Percentiles rank a stretch among this genome's conserved stretches.
These are phyloP conservation scores for Coffea eugenioides DNA, from an alignment of 257 asterid genomes.

Conservation along the genomic window DNA sequence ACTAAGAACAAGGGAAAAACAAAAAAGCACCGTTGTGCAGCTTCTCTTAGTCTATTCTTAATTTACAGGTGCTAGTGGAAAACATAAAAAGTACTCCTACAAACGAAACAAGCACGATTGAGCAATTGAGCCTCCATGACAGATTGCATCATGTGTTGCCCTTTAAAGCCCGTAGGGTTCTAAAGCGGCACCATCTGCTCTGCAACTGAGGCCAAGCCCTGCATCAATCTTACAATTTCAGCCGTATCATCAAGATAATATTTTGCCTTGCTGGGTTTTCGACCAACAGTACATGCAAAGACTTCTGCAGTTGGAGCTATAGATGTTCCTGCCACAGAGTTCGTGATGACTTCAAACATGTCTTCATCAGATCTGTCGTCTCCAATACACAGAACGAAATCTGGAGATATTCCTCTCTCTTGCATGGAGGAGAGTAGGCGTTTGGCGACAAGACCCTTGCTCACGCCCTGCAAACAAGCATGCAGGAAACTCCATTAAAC, in stretches of 20 bases:
- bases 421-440: constrained; percentile 61
- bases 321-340: constrained; percentile 54
- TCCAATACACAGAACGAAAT: constrained; percentile 78
- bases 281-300: constrained; percentile 81
- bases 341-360: constrained; percentile 76
- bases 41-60: constrained; percentile 18
- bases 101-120: not conserved
- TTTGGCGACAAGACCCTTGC: constrained; percentile 85
- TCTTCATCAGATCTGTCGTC: constrained; percentile 86
- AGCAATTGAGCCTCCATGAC: not conserved
- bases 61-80: constrained; percentile 15
- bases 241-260: constrained; percentile 80
- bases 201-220: constrained; percentile 74
- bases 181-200: constrained; percentile 43
- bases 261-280: constrained; percentile 84
- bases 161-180: not conserved
- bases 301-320: constrained; percentile 81
- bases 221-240: constrained; percentile 72
- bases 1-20: not conserved
- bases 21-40: constrained; percentile 14
- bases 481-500: no score
- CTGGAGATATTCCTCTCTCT: constrained; percentile 57
- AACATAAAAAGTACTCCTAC: not conserved
- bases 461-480: constrained; percentile 59
- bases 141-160: not conserved